Conservation (phyloP, 352 stramenopile species). For the Thraustochytrium striatum region DNA sequence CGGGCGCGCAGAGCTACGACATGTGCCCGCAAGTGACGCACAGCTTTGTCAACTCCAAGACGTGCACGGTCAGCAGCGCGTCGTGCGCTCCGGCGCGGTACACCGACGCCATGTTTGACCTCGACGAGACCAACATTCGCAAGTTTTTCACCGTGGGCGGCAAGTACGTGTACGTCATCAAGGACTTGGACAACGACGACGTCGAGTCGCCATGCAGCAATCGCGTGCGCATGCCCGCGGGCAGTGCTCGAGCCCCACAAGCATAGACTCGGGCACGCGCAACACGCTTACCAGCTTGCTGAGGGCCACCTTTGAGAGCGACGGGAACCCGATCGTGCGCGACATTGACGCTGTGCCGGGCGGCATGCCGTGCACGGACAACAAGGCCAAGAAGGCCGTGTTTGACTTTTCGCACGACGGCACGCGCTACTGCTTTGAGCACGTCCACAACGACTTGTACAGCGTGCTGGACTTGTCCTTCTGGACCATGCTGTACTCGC, state of each 20-base stretch:
- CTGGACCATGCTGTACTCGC: constrained; percentile 3
- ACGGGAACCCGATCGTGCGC: neutral
- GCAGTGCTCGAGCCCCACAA: neutral
- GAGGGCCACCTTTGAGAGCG: neutral
- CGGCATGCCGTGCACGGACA: neutral
- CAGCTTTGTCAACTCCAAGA: constrained; percentile 47
- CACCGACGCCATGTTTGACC: neutral
- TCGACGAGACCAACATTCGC: constrained; percentile 3
- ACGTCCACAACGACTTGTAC: constrained; percentile 43
- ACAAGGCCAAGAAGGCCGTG: neutral
- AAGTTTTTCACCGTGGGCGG: constrained; percentile 22
- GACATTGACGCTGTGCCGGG: neutral
- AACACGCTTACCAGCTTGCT: neutral
- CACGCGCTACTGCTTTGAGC: constrained; percentile 17
- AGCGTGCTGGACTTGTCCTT: constrained; percentile 51
- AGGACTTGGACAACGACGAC: constrained; percentile 19
- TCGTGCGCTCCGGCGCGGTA: constrained; percentile 21
- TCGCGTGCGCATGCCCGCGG: neutral
- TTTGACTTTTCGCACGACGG: constrained; percentile 1
- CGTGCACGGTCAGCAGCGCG: constrained; percentile 22
- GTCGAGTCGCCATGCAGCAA: neutral
- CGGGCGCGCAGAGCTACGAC: neutral
- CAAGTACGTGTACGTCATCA: constrained; percentile 47
- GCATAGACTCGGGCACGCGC: neutral
- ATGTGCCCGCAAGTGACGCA: constrained; percentile 33